phyloP scores from a whole-genome alignment of 1,284 basidiomycete species.

The Bondarzewia mesenterica region DNA sequence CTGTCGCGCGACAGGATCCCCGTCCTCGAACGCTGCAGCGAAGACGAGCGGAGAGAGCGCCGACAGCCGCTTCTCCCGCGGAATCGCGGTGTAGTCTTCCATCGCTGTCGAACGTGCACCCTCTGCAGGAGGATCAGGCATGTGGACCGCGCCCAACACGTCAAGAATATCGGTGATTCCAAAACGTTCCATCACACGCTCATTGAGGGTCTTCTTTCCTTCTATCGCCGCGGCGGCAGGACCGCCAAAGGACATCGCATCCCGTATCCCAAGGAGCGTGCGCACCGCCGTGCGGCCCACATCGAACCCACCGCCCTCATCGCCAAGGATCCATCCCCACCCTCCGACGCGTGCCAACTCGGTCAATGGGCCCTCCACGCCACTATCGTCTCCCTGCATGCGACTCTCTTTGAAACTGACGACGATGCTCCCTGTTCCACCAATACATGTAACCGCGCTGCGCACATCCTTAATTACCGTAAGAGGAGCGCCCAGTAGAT shows the following conservation, averaged over 20 bases:
- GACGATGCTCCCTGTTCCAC: constrained; percentile 65
- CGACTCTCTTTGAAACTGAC: constrained; percentile 47
- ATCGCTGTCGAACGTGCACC: background rate
- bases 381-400: background rate
- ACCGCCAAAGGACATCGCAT: constrained; percentile 34
- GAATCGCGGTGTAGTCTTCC: constrained; percentile 26
- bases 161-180: constrained; percentile 50
- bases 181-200: constrained; percentile 44
- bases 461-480: constrained; percentile 46
- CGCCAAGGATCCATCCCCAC: constrained; percentile 79
- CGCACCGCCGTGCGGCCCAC: constrained; percentile 67
- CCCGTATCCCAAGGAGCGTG: constrained; percentile 50
- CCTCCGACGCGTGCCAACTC: constrained; percentile 68
- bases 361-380: constrained; percentile 26
- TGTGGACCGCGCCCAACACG: constrained; percentile 51
- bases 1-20: constrained; percentile 49
- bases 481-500: constrained; percentile 67
- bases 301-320: constrained; percentile 72
- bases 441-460: constrained; percentile 57
- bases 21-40: constrained; percentile 55
- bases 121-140: constrained; percentile 34
- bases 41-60: constrained; percentile 68
- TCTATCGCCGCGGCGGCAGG: constrained; percentile 18
- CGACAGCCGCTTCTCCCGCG: constrained; percentile 67
- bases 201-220: constrained; percentile 13